Base-by-base conservation (phyloP, 148 eudicot species). In the Pharnaceum exiguum region DNA sequence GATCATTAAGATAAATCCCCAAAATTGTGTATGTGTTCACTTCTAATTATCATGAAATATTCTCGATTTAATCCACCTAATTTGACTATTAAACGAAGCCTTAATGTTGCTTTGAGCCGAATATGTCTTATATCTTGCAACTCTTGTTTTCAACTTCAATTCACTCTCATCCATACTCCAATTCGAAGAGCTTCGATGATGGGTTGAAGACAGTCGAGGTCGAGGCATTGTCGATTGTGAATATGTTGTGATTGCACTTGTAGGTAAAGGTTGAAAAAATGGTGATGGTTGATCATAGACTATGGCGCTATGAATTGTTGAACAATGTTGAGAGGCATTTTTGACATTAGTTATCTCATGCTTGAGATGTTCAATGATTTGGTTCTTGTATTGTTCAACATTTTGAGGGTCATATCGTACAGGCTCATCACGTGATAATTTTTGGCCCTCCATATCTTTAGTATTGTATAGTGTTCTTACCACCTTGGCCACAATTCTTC, bases 41-140 rank as follows among this genome's bases (percentile, higher is more conserved):
- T 26, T 16, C 30, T 54, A 69, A 43, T 46, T 47, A 12, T 71
- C 78, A 74, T 49, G 74, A 53, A 77, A 44, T 3, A 77, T 18
- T 7, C 39, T n/a, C 7, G 55, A n/a, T 70, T 82, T 82, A 27
- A 78, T 19, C 83, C 83, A 82, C 40, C 70, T 52, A 10, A 82
- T 51, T 25, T 71, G 51, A 4, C 21, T 69, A 21, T 52, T 64
- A 2, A 82, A 5, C 1, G 83, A 75, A 35, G 46, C 47, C 65
- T 70, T 82, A 26, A 65, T 26, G 42, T 63, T 77, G 43, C 72
- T 46, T 70, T 70, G 67, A 17, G 71, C 56, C 1, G 69, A 50
- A 23, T 78, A 82, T 22, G 81, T 46, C 11, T 70, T 66, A 61
- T 75, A 75, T 11, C 45, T 50, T 8, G 51, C 75, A 28, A 81